phyloP scores from a whole-genome alignment of 2,329 filamentous ascomycete species.

The Neofusicoccum laricinum region DNA sequence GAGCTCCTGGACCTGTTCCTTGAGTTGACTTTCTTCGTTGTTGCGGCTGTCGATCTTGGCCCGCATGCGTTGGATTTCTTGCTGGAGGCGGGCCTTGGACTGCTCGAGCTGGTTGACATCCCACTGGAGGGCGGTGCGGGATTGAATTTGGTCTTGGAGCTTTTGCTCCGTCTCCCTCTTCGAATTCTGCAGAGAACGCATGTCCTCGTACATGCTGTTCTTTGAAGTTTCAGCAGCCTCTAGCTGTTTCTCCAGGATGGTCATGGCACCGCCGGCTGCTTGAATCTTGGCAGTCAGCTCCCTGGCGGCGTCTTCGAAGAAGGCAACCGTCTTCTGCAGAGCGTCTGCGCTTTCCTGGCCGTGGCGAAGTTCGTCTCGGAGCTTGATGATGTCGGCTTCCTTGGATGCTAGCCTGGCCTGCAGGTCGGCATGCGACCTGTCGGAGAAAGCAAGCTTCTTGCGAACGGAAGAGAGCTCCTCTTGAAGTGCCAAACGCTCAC shows the following conservation, averaged over 20 bases:
- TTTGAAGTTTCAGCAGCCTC: slow-evolving; percentile 11
- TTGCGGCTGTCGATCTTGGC: slow-evolving; percentile 23
- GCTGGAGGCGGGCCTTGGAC: slow-evolving; percentile 23
- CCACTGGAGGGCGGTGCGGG: slow-evolving; percentile 1
- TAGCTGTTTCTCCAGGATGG: slow-evolving; percentile 14
- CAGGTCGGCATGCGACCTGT: slow-evolving; percentile 19
- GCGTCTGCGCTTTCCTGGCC: slow-evolving; percentile 8
- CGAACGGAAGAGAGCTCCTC: slow-evolving; percentile 22
- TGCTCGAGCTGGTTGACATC: slow-evolving; percentile 27
- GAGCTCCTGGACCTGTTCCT: slow-evolving; percentile 13
- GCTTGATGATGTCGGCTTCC: slow-evolving; percentile 3
- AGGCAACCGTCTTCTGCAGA: slow-evolving; percentile 1
- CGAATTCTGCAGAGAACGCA: not conserved
- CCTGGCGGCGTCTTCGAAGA: slow-evolving; percentile 8
- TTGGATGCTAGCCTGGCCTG: slow-evolving; percentile 20
- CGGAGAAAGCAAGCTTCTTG: slow-evolving; percentile 22
- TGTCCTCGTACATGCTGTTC: slow-evolving; percentile 6
- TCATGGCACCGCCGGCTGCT: not conserved
- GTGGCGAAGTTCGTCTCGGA: not conserved
- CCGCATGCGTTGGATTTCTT: slow-evolving; percentile 22
- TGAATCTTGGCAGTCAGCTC: slow-evolving; percentile 7
- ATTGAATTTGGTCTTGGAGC: slow-evolving; percentile 5
- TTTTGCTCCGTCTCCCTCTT: slow-evolving; percentile 9
- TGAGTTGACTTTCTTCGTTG: slow-evolving; percentile 23
- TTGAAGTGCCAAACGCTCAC: slow-evolving; percentile 23